These are phyloP conservation scores for Termitomyces sp. DNA, from an alignment of 768 basidiomycete species.

Conservation along the genomic window DNA sequence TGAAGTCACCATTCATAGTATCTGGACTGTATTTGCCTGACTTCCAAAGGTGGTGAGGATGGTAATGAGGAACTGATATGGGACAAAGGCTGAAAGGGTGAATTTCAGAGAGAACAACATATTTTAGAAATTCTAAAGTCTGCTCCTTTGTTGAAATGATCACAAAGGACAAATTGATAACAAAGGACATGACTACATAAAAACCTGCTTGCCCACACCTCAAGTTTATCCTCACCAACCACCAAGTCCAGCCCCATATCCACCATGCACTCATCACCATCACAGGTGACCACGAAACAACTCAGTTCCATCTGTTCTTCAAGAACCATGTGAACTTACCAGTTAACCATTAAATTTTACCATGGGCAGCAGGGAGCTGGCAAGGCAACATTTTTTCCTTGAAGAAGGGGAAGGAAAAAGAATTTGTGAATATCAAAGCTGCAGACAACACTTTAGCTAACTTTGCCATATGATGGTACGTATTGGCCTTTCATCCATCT, in stretches of 20 bases:
- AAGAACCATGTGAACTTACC: neutral
- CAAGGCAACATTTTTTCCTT: neutral
- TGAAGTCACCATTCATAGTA: too few relatives aligned
- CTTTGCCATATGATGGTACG: neutral
- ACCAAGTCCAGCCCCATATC: neutral
- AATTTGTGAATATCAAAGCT: too few relatives aligned
- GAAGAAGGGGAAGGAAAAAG: neutral
- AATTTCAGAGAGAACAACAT: neutral
- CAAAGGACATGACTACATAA: too few relatives aligned
- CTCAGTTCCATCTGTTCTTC: neutral
- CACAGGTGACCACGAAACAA: neutral
- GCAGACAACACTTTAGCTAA: neutral
- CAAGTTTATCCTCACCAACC: neutral
- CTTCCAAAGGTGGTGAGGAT: too few relatives aligned
- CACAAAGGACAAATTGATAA: too few relatives aligned
- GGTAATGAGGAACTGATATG: neutral
- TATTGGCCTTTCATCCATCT: too few relatives aligned
- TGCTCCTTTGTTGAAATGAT: too few relatives aligned
- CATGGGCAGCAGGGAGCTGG: neutral
- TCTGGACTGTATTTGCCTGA: too few relatives aligned
- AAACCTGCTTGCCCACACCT: neutral
- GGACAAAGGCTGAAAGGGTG: neutral
- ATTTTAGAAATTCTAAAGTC: neutral
- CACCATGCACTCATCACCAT: neutral
- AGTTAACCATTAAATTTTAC: neutral